Base-by-base conservation (phyloP, 1,139 yeast genomes). In the Taphrina deformans region DNA sequence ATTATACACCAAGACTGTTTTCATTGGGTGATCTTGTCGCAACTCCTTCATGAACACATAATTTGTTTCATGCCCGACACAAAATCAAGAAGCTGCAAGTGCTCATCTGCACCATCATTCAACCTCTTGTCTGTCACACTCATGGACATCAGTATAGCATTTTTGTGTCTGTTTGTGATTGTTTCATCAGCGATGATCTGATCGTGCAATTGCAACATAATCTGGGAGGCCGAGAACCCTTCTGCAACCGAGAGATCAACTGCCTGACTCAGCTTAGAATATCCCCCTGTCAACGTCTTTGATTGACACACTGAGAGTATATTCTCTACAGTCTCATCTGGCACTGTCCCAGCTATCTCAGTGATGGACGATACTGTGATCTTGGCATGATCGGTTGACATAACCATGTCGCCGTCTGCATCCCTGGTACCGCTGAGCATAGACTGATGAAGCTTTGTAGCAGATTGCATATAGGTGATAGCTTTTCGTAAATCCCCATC, bases 401-500 rank as follows among this genome's bases (percentile, higher is more conserved):
- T 65, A 18, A 55, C 61, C 24, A 68, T 68, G 16, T 79, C 83
- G 6, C 74, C 79, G 41, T 74, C 77, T 1, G 72, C 69, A 52
- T 75, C 78, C n/a, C 68, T 66, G 3, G 67, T 64, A 7, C 70
- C 71, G 1, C 69, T 24, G 26, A 66, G 56, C 16, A 65, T 69
- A 41, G 60, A 71, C 56, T 65, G 68, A 62, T 81, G 80, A 58
- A 88, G 77, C 69, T 87, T 86, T 12, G 96, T 83, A 2, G 97
- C 90, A 21, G 96, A 88, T 75, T 95, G 99, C 61, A 95, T 80
- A 68, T 86, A 83, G 0, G 98, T 95, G 69, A 95, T 92, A 3
- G 97, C 96, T 71, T 87, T 89, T 78, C 99, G 85, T 72, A 95
- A 81, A 79, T 95, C 99, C 65, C 99, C 99, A 59, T 82, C 83